These are phyloP conservation scores for Papiliotrema terrestris DNA, from an alignment of 1,284 basidiomycete genomes.

Conservation along the genomic window DNA sequence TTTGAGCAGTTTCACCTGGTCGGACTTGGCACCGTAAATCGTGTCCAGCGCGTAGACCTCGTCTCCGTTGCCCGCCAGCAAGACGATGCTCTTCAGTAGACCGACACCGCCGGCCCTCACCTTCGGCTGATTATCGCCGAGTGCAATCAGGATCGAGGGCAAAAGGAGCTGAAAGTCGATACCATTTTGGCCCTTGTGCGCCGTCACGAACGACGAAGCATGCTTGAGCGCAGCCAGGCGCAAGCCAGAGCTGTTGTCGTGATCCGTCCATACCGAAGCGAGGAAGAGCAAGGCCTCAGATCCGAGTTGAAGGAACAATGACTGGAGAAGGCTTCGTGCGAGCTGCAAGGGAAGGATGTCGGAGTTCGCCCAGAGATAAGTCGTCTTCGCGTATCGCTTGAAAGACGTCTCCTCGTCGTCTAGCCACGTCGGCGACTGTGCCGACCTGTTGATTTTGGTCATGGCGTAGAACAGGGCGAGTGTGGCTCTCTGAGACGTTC, in stretches of 20 bases:
- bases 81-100: conserved; percentile 53
- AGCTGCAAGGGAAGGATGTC: conserved; percentile 52
- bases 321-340: conserved; percentile 59
- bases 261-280: conserved; percentile 60
- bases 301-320: conserved; percentile 65
- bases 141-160: conserved; percentile 67
- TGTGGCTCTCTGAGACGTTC: conserved; percentile 32
- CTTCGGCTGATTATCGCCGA: conserved; percentile 56
- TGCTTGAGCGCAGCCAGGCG: conserved; percentile 75
- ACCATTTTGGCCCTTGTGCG: conserved; percentile 48
- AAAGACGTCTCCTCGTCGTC: background rate
- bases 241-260: conserved; percentile 38
- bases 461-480: conserved; percentile 34
- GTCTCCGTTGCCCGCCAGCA: conserved; percentile 38
- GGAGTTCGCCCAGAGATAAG: conserved; percentile 64
- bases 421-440: conserved; percentile 19
- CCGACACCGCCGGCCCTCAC: conserved; percentile 64
- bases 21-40: conserved; percentile 68
- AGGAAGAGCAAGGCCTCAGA: conserved; percentile 78
- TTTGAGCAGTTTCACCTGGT: conserved; percentile 78
- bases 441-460: conserved; percentile 14
- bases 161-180: conserved; percentile 80
- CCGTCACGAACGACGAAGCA: conserved; percentile 59
- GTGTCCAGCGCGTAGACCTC: conserved; percentile 76
- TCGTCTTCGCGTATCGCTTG: conserved; percentile 19